Base-by-base conservation (phyloP, 352 stramenopile genomes). In the Bremia lactucae region DNA sequence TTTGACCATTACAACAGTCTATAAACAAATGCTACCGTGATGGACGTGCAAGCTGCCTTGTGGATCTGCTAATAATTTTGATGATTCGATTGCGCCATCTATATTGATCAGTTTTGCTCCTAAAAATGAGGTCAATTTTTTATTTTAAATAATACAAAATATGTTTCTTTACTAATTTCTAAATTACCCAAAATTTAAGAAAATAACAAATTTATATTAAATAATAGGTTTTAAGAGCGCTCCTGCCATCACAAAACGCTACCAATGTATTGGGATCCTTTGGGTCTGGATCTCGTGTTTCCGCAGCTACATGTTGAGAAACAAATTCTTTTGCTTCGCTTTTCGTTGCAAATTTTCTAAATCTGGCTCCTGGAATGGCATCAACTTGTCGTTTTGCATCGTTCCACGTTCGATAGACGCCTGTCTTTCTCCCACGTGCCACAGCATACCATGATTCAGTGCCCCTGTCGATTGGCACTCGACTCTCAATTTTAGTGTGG, bases 181-280 rank as follows among this genome's bases (percentile, higher is more conserved):
- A 90, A 6, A n/a, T n/a, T n/a, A 57, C 36, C 10, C 62, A 31
- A 9, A 49, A 52, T 31, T 90, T 71, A 4, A 75, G 78, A 26
- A 90, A 87, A 31, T 87, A 72, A 22, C 78, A 90, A 9, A 72
- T 75, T 34, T 72, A 90, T 0, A 70, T 74, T 0, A 70, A 74
- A 10, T 65, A 60, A 38, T 70, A 83, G 3, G 52, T 58, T 4
- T 55, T 55, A 4, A 36, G 68, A 22, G 70, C 72, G 29, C 87
- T 87, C 25, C 72, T 87, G 0, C 72, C 77, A 46, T 85, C 77
- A 49, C 77, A 90, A 29, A 90, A 90, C 0, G 73, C 74, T n/a
- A 87, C 72, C 13, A 87, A 64, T n/a, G 65, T 71, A 8, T 62
- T 55, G 0, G 60, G 41, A 18, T 83, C 59, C 23, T 68, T 62